Evolutionary conservation across 176 grass and related monocot genomes (phyloP).

Genomic region (Thinopyrum elongatum): DNA sequence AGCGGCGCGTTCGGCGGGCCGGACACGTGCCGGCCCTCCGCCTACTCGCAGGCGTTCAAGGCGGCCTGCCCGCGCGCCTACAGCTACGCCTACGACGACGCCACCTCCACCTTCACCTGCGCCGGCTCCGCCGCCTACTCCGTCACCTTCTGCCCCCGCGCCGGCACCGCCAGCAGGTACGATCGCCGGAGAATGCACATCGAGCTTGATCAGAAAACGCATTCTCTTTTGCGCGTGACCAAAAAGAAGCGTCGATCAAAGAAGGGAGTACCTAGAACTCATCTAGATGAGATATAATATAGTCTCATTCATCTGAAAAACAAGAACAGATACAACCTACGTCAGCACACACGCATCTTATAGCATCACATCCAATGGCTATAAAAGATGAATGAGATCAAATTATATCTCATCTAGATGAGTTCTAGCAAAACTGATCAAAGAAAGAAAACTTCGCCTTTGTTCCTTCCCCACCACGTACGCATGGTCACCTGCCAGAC

Average conservation of each 20-base stretch:
- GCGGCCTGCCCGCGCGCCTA: constrained; percentile 86
- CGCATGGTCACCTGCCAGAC: constrained; percentile 47
- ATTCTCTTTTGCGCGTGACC: background rate
- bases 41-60: constrained; percentile 95
- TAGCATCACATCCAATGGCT: too few species aligned
- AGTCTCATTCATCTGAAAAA: too few species aligned
- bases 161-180: constrained; percentile 47
- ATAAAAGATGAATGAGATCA: too few species aligned
- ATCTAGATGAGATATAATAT: too few species aligned
- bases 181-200: constrained; percentile 13
- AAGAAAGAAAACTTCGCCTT: constrained; percentile 14
- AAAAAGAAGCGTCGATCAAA: constrained; percentile 18
- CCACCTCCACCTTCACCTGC: constrained; percentile 94
- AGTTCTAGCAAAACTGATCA: too few species aligned
- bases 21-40: constrained; percentile 71
- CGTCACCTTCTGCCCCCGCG: constrained; percentile 86
- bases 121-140: constrained; percentile 64
- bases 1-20: constrained; percentile 74
- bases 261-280: too few species aligned
- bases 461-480: constrained; percentile 70
- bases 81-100: constrained; percentile 97
- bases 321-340: too few species aligned
- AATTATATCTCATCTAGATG: too few species aligned
- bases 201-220: constrained; percentile 23
- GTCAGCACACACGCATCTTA: too few species aligned